phyloP scores from a whole-genome alignment of 1,284 basidiomycete genomes.

The Quambalaria eucalypti region DNA sequence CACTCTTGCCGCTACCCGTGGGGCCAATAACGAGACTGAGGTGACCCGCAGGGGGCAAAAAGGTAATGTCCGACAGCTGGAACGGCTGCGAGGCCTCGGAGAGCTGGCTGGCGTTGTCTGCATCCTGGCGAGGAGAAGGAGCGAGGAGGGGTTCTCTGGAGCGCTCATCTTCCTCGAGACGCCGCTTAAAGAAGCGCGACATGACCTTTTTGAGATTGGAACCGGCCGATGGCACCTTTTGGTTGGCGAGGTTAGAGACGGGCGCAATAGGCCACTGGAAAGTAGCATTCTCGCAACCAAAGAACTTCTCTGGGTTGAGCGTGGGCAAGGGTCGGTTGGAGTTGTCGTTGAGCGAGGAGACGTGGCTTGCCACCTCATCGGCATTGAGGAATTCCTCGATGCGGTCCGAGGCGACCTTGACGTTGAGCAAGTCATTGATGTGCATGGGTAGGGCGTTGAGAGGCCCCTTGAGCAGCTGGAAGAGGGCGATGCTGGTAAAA shows the following conservation, averaged over 20 bases:
- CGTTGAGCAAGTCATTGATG: background rate
- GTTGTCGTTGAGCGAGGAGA: background rate
- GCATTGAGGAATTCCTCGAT: background rate
- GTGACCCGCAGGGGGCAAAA: conserved; percentile 16
- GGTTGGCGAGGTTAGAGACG: background rate
- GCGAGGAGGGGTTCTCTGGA: background rate
- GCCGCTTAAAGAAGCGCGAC: background rate
- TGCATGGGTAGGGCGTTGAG: conserved; percentile 1
- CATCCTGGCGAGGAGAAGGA: background rate
- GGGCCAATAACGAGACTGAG: conserved; percentile 37
- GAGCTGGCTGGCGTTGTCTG: background rate
- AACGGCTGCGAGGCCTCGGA: conserved; percentile 10
- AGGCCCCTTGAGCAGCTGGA: conserved; percentile 3
- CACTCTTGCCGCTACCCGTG: conserved; percentile 38
- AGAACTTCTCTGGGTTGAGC: background rate
- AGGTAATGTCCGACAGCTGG: conserved; percentile 16
- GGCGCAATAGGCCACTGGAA: background rate
- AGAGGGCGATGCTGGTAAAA: conserved; percentile 24
- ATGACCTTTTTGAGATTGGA: background rate
- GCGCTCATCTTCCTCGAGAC: background rate
- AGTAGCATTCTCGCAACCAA: background rate
- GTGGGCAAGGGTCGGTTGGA: background rate
- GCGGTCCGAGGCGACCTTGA: background rate
- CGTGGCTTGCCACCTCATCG: background rate
- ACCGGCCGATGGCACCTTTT: too few species aligned